Evolutionary conservation across 257 asterid species (phyloP).

Genomic region (Anisodus acutangulus): DNA sequence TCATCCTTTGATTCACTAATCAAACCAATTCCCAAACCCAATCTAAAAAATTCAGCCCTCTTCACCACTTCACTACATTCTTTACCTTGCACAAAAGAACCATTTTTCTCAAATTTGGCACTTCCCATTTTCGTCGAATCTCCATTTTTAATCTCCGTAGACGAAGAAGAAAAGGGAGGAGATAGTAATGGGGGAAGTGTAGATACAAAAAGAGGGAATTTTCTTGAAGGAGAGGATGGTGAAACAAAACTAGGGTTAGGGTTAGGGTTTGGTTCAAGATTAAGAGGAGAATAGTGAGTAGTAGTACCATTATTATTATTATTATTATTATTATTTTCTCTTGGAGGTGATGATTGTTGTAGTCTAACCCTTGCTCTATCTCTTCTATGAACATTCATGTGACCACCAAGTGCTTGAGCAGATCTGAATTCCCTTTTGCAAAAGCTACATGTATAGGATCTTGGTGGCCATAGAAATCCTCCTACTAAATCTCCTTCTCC

Average conservation of each 20-base stretch:
- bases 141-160: slow-evolving; percentile 25
- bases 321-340: not conserved
- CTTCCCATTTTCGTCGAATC: slow-evolving; percentile 30
- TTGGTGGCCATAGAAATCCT: slow-evolving; percentile 88
- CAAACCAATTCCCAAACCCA: slow-evolving; percentile 82
- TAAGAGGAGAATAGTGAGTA: slow-evolving; percentile 33
- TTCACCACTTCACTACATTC: slow-evolving; percentile 33
- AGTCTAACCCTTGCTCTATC: slow-evolving; percentile 72
- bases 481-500: slow-evolving; percentile 48
- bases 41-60: slow-evolving; percentile 45
- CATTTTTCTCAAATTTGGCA: slow-evolving; percentile 33
- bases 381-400: slow-evolving; percentile 93
- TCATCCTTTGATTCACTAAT: slow-evolving; percentile 57
- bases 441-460: slow-evolving; percentile 78
- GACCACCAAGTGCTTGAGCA: slow-evolving; percentile 98
- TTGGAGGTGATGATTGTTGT: slow-evolving; percentile 38
- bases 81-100: slow-evolving; percentile 29
- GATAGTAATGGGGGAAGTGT: slow-evolving; percentile 42
- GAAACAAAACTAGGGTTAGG: slow-evolving; percentile 45
- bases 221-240: slow-evolving; percentile 44
- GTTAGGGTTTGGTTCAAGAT: slow-evolving; percentile 59
- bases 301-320: not conserved
- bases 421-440: slow-evolving; percentile 91
- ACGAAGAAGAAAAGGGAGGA: slow-evolving; percentile 37
- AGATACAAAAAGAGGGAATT: slow-evolving; percentile 44